Evolutionary conservation across 2,329 filamentous ascomycete species (phyloP).

Genomic region (Pseudocercospora vitis): DNA sequence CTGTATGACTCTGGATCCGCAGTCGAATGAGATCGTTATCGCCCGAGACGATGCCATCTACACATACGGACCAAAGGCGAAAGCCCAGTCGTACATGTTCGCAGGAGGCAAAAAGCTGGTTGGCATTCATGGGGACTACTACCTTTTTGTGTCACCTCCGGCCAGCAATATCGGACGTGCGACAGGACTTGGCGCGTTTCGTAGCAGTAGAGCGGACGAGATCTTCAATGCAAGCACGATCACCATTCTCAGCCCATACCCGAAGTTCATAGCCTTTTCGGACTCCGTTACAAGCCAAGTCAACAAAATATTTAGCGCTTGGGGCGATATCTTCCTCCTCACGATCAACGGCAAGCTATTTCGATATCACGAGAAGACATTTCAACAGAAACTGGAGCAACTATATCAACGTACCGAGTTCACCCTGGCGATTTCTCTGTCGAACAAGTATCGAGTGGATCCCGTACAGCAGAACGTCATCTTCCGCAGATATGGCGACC

Average conservation of each 20-base stretch:
- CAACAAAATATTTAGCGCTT: constrained; percentile 77
- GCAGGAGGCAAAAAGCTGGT: constrained; percentile 86
- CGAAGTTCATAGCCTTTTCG: constrained; percentile 86
- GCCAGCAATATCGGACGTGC: constrained; percentile 57
- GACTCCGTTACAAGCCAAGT: constrained; percentile 81
- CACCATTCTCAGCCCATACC: constrained; percentile 84
- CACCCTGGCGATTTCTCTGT: constrained; percentile 85
- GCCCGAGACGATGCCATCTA: constrained; percentile 94
- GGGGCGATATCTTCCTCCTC: constrained; percentile 89
- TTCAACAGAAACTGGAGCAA: constrained; percentile 89
- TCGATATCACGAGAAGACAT: constrained; percentile 84
- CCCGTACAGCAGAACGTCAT: constrained; percentile 82
- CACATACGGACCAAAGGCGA: constrained; percentile 81
- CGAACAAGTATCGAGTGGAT: constrained; percentile 83
- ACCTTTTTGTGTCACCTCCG: constrained; percentile 81
- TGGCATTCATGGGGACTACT: constrained; percentile 77
- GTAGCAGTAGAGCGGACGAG: constrained; percentile 69
- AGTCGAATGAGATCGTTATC: constrained; percentile 83
- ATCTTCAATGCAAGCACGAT: constrained; percentile 86
- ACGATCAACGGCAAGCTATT: constrained; percentile 89
- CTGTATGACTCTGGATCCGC: constrained; percentile 85
- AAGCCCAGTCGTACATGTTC: constrained; percentile 85
- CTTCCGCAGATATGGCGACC: constrained; percentile 89
- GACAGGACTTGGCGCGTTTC: constrained; percentile 70
- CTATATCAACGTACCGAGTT: constrained; percentile 93